These are phyloP conservation scores for Sclerotinia sclerotiorum DNA, from an alignment of 2,329 filamentous ascomycete species.

Conservation along the genomic window DNA sequence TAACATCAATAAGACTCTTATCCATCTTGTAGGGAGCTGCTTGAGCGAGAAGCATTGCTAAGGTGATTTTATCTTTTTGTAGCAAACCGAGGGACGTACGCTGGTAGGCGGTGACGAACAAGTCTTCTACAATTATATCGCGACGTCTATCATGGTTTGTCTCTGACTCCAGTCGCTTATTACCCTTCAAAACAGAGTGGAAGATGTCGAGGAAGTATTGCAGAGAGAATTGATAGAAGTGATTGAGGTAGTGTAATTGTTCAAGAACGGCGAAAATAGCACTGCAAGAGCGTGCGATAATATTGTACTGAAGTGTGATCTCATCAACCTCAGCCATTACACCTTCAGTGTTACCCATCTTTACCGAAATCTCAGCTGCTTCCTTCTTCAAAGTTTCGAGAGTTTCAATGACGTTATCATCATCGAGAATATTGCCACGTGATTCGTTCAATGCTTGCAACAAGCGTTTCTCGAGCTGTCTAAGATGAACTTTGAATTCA, in stretches of 20 bases:
- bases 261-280: constrained; percentile 96
- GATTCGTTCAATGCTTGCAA: constrained; percentile 96
- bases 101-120: constrained; percentile 90
- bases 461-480: constrained; percentile 90
- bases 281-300: constrained; percentile 92
- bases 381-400: constrained; percentile 97
- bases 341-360: constrained; percentile 95
- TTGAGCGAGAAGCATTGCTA: constrained; percentile 93
- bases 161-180: constrained; percentile 68
- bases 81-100: constrained; percentile 90
- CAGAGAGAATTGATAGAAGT: constrained; percentile 99
- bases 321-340: constrained; percentile 98
- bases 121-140: constrained; percentile 84
- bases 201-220: constrained; percentile 99
- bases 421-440: constrained; percentile 94
- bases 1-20: constrained; percentile 79
- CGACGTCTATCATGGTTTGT: constrained; percentile 76
- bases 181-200: constrained; percentile 81
- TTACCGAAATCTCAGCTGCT: constrained; percentile 90
- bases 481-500: constrained; percentile 97
- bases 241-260: constrained; percentile 96
- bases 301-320: constrained; percentile 90
- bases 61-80: constrained; percentile 90
- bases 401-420: constrained; percentile 97
- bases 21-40: constrained; percentile 97